Conservation (phyloP, 1,284 basidiomycete species). For the Ceratobasidium sp. region DNA sequence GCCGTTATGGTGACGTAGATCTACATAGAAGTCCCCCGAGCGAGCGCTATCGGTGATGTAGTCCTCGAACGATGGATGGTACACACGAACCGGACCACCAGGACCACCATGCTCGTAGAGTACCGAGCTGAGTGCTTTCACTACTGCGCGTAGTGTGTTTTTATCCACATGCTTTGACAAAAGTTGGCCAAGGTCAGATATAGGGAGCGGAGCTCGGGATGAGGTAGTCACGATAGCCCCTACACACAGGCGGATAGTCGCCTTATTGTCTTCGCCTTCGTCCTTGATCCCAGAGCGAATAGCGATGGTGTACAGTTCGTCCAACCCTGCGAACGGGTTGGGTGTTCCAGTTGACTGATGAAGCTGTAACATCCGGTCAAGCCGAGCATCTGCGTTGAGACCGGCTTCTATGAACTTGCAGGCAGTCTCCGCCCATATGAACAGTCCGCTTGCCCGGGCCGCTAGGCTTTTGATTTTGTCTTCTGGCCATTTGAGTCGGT, state of each 20-base stretch:
- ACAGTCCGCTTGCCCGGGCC: not conserved
- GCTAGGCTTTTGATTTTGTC: not conserved
- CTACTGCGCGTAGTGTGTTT: not conserved
- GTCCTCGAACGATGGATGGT: conserved; percentile 40
- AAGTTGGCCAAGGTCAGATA: not conserved
- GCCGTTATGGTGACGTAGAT: not conserved
- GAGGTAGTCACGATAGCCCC: not conserved
- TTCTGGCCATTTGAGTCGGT: not conserved
- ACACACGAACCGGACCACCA: conserved; percentile 22
- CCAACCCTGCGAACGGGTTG: not conserved
- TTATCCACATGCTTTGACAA: not conserved
- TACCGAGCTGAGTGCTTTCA: conserved; percentile 18
- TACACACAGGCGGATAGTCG: not conserved
- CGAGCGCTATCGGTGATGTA: conserved; percentile 1
- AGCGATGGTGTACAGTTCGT: not conserved
- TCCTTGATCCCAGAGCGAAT: not conserved
- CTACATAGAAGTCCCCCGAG: conserved; percentile 8
- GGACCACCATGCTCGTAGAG: conserved; percentile 13
- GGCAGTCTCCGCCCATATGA: conserved; percentile 18
- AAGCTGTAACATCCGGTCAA: not conserved
- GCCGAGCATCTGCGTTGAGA: no score
- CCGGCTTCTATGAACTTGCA: conserved; percentile 9
- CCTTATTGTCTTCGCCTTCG: conserved; percentile 5
- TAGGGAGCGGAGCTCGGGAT: not conserved
- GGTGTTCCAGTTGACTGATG: not conserved